phyloP scores from a whole-genome alignment of 2,329 filamentous ascomycete species.

The Fusarium luffae region DNA sequence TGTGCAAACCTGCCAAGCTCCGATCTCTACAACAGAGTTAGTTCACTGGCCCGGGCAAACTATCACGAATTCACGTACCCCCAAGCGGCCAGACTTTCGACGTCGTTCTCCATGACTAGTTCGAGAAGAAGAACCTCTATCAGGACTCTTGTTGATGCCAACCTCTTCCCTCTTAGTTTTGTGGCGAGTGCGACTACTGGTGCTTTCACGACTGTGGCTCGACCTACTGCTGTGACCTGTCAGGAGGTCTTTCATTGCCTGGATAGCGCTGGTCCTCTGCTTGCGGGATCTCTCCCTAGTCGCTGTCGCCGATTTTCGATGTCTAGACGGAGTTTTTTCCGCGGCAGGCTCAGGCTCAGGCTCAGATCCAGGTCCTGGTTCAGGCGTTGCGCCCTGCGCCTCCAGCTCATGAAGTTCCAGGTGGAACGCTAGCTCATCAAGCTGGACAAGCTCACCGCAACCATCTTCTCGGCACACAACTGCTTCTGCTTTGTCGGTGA shows the following conservation, averaged over 20 bases:
- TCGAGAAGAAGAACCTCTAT: constrained; percentile 8
- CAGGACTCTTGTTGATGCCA: constrained; percentile 12
- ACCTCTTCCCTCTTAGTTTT: constrained; percentile 39
- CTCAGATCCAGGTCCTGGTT: constrained; percentile 21
- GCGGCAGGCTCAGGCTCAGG: constrained; percentile 24
- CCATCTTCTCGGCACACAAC: constrained; percentile 52
- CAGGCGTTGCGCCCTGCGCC: constrained; percentile 28
- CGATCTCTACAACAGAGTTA: constrained; percentile 56
- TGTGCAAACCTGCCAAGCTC: constrained; percentile 79
- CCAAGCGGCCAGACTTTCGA: constrained; percentile 32
- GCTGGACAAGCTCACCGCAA: constrained; percentile 65
- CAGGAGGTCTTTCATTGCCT: constrained; percentile 43
- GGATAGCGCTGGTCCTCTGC: constrained; percentile 27
- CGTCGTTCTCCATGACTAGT: constrained; percentile 9
- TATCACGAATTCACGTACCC: constrained; percentile 19
- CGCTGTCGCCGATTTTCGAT: constrained; percentile 17
- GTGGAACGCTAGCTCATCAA: constrained; percentile 42
- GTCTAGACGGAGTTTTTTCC: constrained; percentile 5
- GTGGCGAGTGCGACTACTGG: constrained; percentile 36
- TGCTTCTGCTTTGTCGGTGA: constrained; percentile 14
- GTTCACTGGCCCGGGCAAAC: background rate
- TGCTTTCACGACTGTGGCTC: constrained; percentile 23
- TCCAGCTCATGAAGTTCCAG: constrained; percentile 45
- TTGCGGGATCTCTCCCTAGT: constrained; percentile 25
- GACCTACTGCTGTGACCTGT: constrained; percentile 15